These are phyloP conservation scores for Zopfia rhizophila DNA, from an alignment of 2,329 filamentous ascomycete genomes.

Conservation along the genomic window DNA sequence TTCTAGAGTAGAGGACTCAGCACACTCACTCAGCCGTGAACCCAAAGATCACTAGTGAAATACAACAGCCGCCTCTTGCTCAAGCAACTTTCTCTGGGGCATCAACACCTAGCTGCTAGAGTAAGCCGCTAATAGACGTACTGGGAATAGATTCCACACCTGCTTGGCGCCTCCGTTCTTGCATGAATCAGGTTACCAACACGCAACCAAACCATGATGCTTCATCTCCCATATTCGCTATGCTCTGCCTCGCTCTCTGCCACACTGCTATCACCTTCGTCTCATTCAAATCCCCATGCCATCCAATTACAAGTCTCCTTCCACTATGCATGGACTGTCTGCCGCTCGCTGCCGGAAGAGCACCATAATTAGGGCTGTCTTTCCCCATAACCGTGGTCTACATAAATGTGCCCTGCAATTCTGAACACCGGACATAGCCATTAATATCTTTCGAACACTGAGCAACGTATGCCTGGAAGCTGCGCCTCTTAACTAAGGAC, in stretches of 20 bases:
- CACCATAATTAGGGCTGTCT: constrained; percentile 19
- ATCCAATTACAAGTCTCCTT: constrained; percentile 19
- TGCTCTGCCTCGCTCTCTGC: constrained; percentile 21
- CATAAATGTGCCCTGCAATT: constrained; percentile 21
- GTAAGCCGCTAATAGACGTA: too few relatives aligned
- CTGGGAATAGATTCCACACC: too few relatives aligned
- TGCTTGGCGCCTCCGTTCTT: too few relatives aligned
- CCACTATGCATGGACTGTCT: constrained; percentile 19
- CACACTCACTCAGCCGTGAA: too few relatives aligned
- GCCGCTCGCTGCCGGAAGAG: constrained; percentile 20
- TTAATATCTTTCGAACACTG: constrained; percentile 15
- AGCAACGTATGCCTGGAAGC: constrained; percentile 20
- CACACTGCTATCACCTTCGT: constrained; percentile 16
- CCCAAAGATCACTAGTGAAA: too few relatives aligned
- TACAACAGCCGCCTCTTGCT: too few relatives aligned
- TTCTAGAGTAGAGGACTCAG: too few relatives aligned
- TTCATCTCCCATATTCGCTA: too few relatives aligned
- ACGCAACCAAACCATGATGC: too few relatives aligned
- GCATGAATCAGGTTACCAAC: too few relatives aligned
- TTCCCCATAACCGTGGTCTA: constrained; percentile 17
- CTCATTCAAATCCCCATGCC: constrained; percentile 14
- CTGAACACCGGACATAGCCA: constrained; percentile 9
- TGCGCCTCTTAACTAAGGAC: constrained; percentile 19
- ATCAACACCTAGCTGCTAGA: too few relatives aligned
- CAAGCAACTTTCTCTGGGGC: too few relatives aligned